Conservation (phyloP, 345 rosid species). For the Chamaenerion angustifolium region DNA sequence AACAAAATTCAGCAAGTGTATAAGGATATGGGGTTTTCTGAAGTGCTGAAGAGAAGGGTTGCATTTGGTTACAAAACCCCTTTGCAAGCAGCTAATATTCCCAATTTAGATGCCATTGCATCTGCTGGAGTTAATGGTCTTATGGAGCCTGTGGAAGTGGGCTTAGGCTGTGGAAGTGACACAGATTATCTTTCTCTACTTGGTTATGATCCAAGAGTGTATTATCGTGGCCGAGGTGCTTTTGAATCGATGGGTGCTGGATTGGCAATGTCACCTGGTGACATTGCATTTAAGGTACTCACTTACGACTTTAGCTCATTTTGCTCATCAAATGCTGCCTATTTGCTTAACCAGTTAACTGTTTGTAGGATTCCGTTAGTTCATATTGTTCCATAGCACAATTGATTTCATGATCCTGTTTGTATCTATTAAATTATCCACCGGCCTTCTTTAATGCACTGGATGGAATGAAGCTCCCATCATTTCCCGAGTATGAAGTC, state of each 20-base stretch:
- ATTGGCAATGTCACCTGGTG: constrained; percentile 93
- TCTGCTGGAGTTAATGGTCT: constrained; percentile 87
- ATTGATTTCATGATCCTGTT: too few relatives aligned
- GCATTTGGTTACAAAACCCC: constrained; percentile 85
- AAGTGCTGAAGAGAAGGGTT: constrained; percentile 46
- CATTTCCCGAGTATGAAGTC: constrained; percentile 83
- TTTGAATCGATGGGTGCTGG: constrained; percentile 99
- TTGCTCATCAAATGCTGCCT: not conserved
- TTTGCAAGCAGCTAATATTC: constrained; percentile 58
- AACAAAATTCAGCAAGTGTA: not conserved
- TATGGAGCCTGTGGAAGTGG: constrained; percentile 99
- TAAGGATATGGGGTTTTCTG: constrained; percentile 25
- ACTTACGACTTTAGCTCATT: not conserved
- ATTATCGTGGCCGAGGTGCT: constrained; percentile 88
- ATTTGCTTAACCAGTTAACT: not conserved
- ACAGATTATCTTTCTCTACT: constrained; percentile 90
- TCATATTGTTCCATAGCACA: too few relatives aligned
- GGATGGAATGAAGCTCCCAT: constrained; percentile 79
- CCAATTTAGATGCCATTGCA: constrained; percentile 74
- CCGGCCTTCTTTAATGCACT: constrained; percentile 33
- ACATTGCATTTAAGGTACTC: constrained; percentile 74
- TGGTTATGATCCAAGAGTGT: constrained; percentile 87
- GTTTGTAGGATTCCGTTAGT: too few relatives aligned
- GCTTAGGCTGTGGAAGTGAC: constrained; percentile 97
- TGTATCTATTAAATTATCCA: too few relatives aligned